A percentile compares a stretch with the other conserved stretches of the same genome.
phyloP scores from a whole-genome alignment of 2,329 filamentous ascomycete genomes.

The Dendrostoma leiphaemia region DNA sequence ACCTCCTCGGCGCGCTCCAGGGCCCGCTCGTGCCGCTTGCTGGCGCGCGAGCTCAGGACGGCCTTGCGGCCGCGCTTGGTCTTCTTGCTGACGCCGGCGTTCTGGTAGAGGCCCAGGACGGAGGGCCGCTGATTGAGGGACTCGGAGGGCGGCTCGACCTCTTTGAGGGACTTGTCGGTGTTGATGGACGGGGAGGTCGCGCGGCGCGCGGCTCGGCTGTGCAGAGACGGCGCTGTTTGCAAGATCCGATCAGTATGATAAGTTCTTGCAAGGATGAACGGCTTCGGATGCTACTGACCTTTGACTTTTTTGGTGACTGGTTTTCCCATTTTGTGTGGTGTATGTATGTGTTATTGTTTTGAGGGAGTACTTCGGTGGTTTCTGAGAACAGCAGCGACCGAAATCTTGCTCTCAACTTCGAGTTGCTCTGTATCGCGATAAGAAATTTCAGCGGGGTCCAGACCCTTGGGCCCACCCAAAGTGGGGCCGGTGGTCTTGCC shows the following conservation, averaged over 20 bases:
- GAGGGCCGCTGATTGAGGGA: constrained; percentile 55
- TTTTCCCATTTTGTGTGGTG: constrained; percentile 15
- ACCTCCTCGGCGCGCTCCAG: constrained; percentile 60
- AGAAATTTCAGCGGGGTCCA: constrained; percentile 3
- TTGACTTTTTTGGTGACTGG: constrained; percentile 9
- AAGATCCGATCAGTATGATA: background rate
- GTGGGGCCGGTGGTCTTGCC: background rate
- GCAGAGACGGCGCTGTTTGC: constrained; percentile 56
- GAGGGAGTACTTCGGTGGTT: background rate
- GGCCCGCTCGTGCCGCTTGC: constrained; percentile 54
- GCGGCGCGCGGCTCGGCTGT: constrained; percentile 73
- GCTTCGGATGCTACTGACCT: background rate
- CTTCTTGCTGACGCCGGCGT: constrained; percentile 68
- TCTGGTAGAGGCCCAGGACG: constrained; percentile 66
- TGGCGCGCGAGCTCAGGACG: constrained; percentile 54
- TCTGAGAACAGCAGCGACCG: background rate
- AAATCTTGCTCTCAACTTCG: background rate
- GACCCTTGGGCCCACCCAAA: background rate
- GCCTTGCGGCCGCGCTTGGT: constrained; percentile 53
- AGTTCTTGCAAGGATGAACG: background rate
- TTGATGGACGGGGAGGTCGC: constrained; percentile 69
- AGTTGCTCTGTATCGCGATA: constrained; percentile 13
- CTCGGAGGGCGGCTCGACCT: constrained; percentile 49
- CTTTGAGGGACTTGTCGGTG: constrained; percentile 69
- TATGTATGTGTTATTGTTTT: background rate